Percentiles rank a stretch among this genome's conserved stretches.
Conservation (phyloP, 2,329 filamentous ascomycete species). For the Cytospora schulzeri region DNA sequence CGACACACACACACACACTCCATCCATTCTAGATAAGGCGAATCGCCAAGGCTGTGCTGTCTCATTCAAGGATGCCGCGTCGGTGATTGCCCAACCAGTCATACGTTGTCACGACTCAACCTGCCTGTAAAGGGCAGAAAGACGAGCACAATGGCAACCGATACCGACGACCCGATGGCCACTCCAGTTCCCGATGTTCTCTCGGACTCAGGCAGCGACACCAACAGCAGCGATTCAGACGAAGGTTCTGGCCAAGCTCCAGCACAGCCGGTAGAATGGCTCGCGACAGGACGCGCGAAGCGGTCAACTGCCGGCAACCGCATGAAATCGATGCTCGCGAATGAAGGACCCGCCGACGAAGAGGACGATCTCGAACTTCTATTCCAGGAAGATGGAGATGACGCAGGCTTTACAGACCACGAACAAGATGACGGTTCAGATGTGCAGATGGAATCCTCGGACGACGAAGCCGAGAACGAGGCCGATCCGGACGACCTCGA, state of each 20-base stretch:
- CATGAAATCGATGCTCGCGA: constrained; percentile 75
- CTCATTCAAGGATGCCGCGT: background rate
- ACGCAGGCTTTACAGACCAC: constrained; percentile 69
- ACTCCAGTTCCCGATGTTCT: constrained; percentile 35
- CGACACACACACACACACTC: no score
- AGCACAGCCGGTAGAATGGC: constrained; percentile 59
- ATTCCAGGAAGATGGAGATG: constrained; percentile 73
- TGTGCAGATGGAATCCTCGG: constrained; percentile 83
- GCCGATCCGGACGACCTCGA: constrained; percentile 69
- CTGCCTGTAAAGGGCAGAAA: constrained; percentile 10
- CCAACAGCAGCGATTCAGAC: constrained; percentile 42
- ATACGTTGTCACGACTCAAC: background rate
- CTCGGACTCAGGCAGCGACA: constrained; percentile 39
- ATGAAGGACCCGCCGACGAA: constrained; percentile 61
- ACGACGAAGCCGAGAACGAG: constrained; percentile 73
- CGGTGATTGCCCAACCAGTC: background rate
- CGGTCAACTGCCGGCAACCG: constrained; percentile 84
- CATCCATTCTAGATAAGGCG: background rate
- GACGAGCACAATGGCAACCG: constrained; percentile 31
- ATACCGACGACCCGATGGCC: constrained; percentile 30
- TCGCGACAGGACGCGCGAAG: constrained; percentile 72
- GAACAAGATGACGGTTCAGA: constrained; percentile 69
- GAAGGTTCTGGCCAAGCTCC: constrained; percentile 32
- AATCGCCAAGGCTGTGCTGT: background rate
- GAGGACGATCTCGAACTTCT: constrained; percentile 69